Conservation (phyloP, 1,284 basidiomycete genomes). For the Apiotrichum domesticum region DNA sequence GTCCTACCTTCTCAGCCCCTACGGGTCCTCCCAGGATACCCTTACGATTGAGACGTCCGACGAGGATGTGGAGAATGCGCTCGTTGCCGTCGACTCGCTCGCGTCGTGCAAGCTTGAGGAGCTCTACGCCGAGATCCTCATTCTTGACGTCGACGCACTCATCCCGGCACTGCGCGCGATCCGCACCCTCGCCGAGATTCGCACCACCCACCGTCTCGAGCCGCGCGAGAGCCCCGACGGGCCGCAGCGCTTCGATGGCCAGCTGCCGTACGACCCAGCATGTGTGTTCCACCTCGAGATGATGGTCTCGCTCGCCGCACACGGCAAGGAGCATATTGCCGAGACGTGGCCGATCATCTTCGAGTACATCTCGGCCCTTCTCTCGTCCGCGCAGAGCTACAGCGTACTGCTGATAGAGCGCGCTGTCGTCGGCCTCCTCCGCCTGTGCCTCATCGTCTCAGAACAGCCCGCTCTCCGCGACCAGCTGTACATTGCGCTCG, state of each 20-base stretch:
- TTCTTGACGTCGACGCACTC: constrained; percentile 68
- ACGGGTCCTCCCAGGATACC: constrained; percentile 63
- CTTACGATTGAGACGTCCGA: constrained; percentile 69
- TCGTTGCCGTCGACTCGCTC: constrained; percentile 93
- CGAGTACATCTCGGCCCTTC: constrained; percentile 76
- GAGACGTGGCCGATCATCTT: constrained; percentile 91
- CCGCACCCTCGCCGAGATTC: constrained; percentile 72
- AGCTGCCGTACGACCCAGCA: constrained; percentile 84
- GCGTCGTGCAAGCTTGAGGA: constrained; percentile 90
- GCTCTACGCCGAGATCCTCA: constrained; percentile 85
- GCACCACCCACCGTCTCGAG: constrained; percentile 33
- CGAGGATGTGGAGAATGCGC: constrained; percentile 84
- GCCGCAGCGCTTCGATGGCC: constrained; percentile 40
- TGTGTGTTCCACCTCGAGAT: constrained; percentile 90
- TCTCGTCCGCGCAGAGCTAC: constrained; percentile 71
- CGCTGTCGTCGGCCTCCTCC: constrained; percentile 84
- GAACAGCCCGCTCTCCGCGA: constrained; percentile 72
- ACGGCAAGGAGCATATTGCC: constrained; percentile 67
- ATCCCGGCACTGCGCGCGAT: constrained; percentile 76
- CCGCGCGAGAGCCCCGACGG: constrained; percentile 56
- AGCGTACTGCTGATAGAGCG: constrained; percentile 88
- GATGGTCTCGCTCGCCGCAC: constrained; percentile 79
- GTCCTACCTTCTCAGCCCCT: constrained; percentile 94
- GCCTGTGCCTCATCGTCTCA: constrained; percentile 71
- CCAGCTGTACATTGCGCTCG: constrained; percentile 88